Base-by-base conservation (phyloP, 2,329 filamentous ascomycete species). In the Nemania serpens region DNA sequence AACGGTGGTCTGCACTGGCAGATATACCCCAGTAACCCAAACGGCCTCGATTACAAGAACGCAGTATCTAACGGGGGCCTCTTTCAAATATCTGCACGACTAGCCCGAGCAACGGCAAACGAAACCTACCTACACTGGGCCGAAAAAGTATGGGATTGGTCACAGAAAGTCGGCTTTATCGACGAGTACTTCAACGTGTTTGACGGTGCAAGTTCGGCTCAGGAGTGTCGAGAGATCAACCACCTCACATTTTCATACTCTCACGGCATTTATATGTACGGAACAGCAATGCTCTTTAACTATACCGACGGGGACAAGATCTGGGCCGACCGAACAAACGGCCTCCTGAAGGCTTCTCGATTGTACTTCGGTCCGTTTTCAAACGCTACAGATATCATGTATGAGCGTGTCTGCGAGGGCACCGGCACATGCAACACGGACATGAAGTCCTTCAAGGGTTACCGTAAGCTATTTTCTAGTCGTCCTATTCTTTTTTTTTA, bases 11-110 rank as follows among this genome's bases (percentile, higher is more conserved):
- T 95, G 48, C 81, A 86, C 58, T 94, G 91, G 91, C 91, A 96
- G 78, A 92, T 96, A 67, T 93, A 88, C 73, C 77, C 83, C 1
- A 85, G 84, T 68, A 94, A 96, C 72, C 78, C 79, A 48, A 87
- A 87, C 63, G 92, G 91, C 13, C 88, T 93, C 73, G 82, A 86
- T 70, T 95, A 96, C 83, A 95, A 93, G 76, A 94, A 94, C 77
- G 83, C 87, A 15, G 85, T 93, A 68, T 88, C 88, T 63, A 95
- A 95, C 74, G 91, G 90, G 43, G 88, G 87, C n/a, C 86, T 95
- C 72, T 93, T 96, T 75, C 89, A 93, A 70, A 81, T 96, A 12
- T 88, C 89, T 3, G 90, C 91, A 1, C 88, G 91, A 17, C 81
- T 94, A 13, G 89, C 88, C 25, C 84, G 88, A 48, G 87, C 85